These are phyloP conservation scores for Lipomyces oligophaga DNA, from an alignment of 805 yeast genomes.

Conservation along the genomic window DNA sequence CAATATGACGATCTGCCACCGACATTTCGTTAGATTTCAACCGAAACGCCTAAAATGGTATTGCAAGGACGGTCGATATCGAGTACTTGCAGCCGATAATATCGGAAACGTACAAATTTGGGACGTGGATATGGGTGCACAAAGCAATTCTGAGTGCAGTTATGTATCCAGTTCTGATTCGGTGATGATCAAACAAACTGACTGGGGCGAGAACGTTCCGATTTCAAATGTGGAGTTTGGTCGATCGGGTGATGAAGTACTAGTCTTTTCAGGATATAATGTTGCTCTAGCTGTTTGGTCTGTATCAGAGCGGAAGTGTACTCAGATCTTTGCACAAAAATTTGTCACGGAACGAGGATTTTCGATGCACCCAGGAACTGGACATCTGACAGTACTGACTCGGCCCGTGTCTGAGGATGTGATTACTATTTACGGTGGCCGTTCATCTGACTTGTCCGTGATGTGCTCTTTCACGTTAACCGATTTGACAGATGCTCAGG, in stretches of 20 bases:
- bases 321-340: constrained; percentile 20
- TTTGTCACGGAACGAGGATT: constrained; percentile 10
- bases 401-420: constrained; percentile 24
- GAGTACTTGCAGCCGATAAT: constrained; percentile 24
- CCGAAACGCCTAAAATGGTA: no score
- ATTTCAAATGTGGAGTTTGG: constrained; percentile 22
- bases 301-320: constrained; percentile 8
- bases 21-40: no score
- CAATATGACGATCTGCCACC: no score
- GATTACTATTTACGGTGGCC: constrained; percentile 20
- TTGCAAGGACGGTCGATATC: no score
- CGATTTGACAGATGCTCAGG: constrained; percentile 16
- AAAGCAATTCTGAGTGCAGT: no score
- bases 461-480: constrained; percentile 7
- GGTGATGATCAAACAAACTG: constrained; percentile 14
- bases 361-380: constrained; percentile 20
- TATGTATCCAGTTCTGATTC: no score
- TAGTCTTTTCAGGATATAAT: constrained; percentile 24
- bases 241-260: constrained; percentile 21
- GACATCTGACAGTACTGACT: constrained; percentile 21
- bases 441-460: not conserved
- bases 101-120: constrained; percentile 19
- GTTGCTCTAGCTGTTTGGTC: constrained; percentile 25
- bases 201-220: constrained; percentile 26
- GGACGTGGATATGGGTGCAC: constrained; percentile 21